Evolutionary conservation across 257 asterid genomes (phyloP).

Genomic region (Lycium barbarum): DNA sequence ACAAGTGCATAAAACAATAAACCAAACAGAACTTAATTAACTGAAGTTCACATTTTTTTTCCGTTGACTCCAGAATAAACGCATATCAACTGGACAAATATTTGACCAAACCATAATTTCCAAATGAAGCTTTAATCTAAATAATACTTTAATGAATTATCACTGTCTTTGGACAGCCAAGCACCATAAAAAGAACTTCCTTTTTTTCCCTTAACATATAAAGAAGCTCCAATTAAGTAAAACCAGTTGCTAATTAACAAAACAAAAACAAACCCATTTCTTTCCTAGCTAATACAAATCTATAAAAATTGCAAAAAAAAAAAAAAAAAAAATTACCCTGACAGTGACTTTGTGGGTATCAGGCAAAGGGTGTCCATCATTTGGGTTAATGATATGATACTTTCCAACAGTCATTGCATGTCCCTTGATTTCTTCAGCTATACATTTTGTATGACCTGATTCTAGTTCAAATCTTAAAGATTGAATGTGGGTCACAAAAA

Average conservation of each 20-base stretch:
- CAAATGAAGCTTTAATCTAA: constrained; percentile 4
- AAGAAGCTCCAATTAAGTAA: neutral
- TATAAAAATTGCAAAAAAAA: neutral
- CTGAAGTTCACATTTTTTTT: neutral
- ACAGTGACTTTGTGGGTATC: constrained; percentile 88
- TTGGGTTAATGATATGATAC: constrained; percentile 75
- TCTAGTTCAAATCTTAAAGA: constrained; percentile 85
- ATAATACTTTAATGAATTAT: neutral
- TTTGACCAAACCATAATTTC: neutral
- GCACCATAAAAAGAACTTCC: neutral
- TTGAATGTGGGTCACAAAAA: constrained; percentile 54
- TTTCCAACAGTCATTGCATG: constrained; percentile 94
- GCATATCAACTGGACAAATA: neutral
- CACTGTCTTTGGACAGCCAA: too few relatives aligned
- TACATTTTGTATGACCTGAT: constrained; percentile 90
- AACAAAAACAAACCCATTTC: neutral
- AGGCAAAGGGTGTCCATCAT: constrained; percentile 77
- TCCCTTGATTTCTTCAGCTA: constrained; percentile 87
- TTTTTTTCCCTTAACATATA: neutral
- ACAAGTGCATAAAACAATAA: neutral
- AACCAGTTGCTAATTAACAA: neutral
- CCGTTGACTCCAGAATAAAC: neutral
- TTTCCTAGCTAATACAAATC: neutral
- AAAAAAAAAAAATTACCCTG: constrained; percentile 54
- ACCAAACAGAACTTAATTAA: neutral